A percentile compares a stretch with the other conserved stretches of the same genome.
Conservation (phyloP, 805 yeast species). For the Torulaspora delbrueckii region DNA sequence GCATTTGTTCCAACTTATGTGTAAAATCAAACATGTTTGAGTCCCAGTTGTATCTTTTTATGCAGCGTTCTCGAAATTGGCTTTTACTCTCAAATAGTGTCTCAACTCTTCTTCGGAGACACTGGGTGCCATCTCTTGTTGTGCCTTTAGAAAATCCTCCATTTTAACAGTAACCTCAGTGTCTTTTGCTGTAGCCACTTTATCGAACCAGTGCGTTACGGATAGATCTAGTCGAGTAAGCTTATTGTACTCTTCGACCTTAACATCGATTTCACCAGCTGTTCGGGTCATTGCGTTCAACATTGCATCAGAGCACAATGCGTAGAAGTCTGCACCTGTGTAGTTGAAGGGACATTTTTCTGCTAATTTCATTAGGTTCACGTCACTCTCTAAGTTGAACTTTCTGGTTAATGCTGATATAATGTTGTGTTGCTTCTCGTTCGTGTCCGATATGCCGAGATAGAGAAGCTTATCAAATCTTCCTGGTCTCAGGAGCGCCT, state of each 20-base stretch:
- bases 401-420: constrained; percentile 85
- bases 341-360: constrained; percentile 77
- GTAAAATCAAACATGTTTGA: too few species aligned
- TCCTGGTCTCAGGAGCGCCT: constrained; percentile 89
- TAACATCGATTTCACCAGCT: constrained; percentile 68
- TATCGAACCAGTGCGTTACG: constrained; percentile 88
- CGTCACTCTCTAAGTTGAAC: constrained; percentile 55
- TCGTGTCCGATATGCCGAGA: constrained; percentile 86
- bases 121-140: constrained; percentile 66
- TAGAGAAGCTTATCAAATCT: constrained; percentile 94
- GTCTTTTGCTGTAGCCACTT: constrained; percentile 63
- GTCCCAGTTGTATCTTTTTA: neutral
- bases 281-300: constrained; percentile 91
- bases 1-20: neutral
- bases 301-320: constrained; percentile 93
- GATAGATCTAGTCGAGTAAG: constrained; percentile 45
- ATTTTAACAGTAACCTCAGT: constrained; percentile 59
- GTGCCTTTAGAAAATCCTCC: constrained; percentile 77
- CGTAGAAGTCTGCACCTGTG: constrained; percentile 98
- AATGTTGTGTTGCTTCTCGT: constrained; percentile 81
- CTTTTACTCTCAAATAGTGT: constrained; percentile 76
- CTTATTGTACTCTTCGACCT: constrained; percentile 50
- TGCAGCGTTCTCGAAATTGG: constrained; percentile 54
- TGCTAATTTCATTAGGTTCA: constrained; percentile 57
- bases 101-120: constrained; percentile 82